A percentile compares a stretch with the other conserved stretches of the same genome.
Conservation (phyloP, 495 filamentous ascomycete species). For the Chaetomium fimeti region DNA sequence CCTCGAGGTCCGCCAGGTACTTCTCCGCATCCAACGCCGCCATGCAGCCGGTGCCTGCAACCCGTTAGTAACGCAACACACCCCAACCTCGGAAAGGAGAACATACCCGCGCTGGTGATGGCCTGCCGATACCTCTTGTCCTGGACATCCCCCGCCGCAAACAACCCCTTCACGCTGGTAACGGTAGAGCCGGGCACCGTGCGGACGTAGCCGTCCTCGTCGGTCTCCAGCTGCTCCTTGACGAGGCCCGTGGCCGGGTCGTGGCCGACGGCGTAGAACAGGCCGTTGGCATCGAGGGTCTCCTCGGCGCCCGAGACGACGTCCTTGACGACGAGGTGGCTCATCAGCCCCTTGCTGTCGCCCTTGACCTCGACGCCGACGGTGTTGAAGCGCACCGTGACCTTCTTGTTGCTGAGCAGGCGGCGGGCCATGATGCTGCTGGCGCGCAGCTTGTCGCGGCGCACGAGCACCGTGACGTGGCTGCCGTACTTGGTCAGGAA, state of each 20-base stretch:
- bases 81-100: neutral
- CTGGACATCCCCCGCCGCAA: conserved; percentile 96
- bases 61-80: conserved; percentile 36
- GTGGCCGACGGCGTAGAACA: conserved; percentile 98
- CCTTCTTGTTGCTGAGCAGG: conserved; percentile 77
- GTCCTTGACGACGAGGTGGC: conserved; percentile 75
- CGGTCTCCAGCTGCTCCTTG: conserved; percentile 81
- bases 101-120: conserved; percentile 92
- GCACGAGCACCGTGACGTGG: conserved; percentile 90
- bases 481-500: conserved; percentile 97
- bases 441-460: conserved; percentile 79
- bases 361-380: conserved; percentile 79
- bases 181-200: conserved; percentile 85
- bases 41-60: conserved; percentile 81
- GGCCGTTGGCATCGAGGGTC: conserved; percentile 80
- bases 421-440: conserved; percentile 90
- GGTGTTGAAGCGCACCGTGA: conserved; percentile 81
- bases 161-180: conserved; percentile 88
- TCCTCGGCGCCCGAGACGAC: conserved; percentile 73
- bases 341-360: conserved; percentile 82
- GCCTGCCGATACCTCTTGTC: conserved; percentile 98
- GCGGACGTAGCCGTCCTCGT: conserved; percentile 82
- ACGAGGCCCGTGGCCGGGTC: conserved; percentile 87
- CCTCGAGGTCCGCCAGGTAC: conserved; percentile 74
- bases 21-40: conserved; percentile 95